These are phyloP conservation scores for Paecilomyces dactylethromorphus DNA, from an alignment of 2,329 filamentous ascomycete genomes.

Conservation along the genomic window DNA sequence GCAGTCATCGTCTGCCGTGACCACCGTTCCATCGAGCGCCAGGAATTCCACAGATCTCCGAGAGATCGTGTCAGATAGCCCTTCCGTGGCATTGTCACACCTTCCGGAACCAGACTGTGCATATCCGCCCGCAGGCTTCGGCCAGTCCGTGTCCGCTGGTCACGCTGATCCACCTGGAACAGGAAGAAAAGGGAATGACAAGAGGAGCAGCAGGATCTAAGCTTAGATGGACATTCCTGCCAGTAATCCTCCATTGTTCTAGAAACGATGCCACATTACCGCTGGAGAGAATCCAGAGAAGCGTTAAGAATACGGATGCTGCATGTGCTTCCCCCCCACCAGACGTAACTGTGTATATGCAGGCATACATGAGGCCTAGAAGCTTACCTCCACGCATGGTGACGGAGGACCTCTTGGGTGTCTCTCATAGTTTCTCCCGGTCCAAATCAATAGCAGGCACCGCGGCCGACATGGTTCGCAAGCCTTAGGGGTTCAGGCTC, in stretches of 20 bases:
- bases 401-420: too few relatives aligned
- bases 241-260: too few relatives aligned
- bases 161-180: not conserved
- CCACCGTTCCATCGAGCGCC: not conserved
- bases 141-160: slow-evolving; percentile 14
- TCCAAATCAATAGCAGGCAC: not conserved
- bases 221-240: not conserved
- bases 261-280: too few relatives aligned
- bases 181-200: not conserved
- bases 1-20: not conserved
- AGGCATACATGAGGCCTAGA: too few relatives aligned
- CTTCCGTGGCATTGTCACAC: slow-evolving; percentile 2
- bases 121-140: slow-evolving; percentile 16
- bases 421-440: too few relatives aligned
- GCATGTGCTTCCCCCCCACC: too few relatives aligned
- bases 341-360: too few relatives aligned
- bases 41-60: not conserved
- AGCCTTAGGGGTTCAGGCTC: not conserved
- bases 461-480: not conserved
- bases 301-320: too few relatives aligned
- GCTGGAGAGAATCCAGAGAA: too few relatives aligned
- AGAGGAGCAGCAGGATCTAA: not conserved
- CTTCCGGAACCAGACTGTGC: slow-evolving; percentile 2
- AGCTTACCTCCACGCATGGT: too few relatives aligned
- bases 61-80: not conserved